Base-by-base conservation (phyloP, 108 stramenopile genomes). In the Conticribra weissflogii region DNA sequence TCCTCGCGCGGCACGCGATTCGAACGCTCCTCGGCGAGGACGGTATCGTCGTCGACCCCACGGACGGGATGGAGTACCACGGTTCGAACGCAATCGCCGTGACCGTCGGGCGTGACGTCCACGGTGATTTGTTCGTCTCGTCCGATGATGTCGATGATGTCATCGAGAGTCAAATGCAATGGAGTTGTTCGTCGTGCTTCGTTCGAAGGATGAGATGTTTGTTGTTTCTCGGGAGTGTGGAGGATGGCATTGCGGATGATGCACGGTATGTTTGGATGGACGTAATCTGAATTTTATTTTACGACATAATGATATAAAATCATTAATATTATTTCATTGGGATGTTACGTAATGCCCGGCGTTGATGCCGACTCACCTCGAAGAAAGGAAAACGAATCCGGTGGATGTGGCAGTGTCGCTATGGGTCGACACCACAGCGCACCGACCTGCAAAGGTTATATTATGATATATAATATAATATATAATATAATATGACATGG, bases 31-130 rank as follows among this genome's bases (percentile, higher is more conserved):
- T 12, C 12, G 36, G 12, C 36, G 36, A 41, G 36, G 36, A 41
- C 12, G 12, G 5, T 50, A 32, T 18, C 41, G 14, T 77, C 41
- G 22, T 45, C 22, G n/a, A 59, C 22, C 8, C 29, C 28, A 5
- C 32, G 28, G 15, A 27, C 28, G 27, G 36, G 12, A 28, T 49
- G 19, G 22, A 27, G 34, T 52, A 14, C 52, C 32, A 87, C 86
- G 28, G 45, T 78, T 33, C 88, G 76, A 21, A 93, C 64, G 50
- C 87, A 81, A 80, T 98, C 97, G 0, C 93, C 97, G 56, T 92
- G 92, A 0, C 97, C 97, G 74, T 94, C 91, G 30, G 97, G 97
- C 4, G 97, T 95, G 1, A 95, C 92, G 76, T 98, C 89, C 14
- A 95, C 93, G 15, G 84, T 86, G 33, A 76, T 64, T 41, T 74